phyloP scores from a whole-genome alignment of 768 basidiomycete genomes.

The Paxillus involutus region DNA sequence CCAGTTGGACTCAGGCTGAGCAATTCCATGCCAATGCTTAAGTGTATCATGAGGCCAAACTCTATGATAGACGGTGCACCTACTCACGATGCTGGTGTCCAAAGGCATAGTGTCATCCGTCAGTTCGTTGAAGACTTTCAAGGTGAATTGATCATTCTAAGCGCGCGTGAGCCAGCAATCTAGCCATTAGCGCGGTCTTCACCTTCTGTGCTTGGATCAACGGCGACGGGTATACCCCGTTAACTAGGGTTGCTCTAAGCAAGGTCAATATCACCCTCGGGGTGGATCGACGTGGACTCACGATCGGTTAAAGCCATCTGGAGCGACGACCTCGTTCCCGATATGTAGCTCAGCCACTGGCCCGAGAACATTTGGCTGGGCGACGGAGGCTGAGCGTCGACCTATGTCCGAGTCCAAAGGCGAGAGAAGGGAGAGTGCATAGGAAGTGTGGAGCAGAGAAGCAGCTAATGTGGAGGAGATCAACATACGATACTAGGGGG shows the following conservation, averaged over 20 bases:
- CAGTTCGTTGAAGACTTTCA: slow-evolving; percentile 47
- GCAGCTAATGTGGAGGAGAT: slow-evolving; percentile 5
- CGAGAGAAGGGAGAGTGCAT: neutral
- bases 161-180: neutral
- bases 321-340: slow-evolving; percentile 39
- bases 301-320: slow-evolving; percentile 49
- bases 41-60: slow-evolving; percentile 12
- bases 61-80: neutral
- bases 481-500: slow-evolving; percentile 1
- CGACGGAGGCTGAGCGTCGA: neutral
- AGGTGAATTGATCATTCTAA: slow-evolving; percentile 36
- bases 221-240: slow-evolving; percentile 46
- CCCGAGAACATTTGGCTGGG: slow-evolving; percentile 10
- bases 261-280: neutral
- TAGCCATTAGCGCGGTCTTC: neutral
- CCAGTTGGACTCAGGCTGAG: slow-evolving; percentile 29
- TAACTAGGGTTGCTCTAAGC: slow-evolving; percentile 41
- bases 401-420: neutral
- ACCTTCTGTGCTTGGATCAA: slow-evolving; percentile 42
- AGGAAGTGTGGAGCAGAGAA: slow-evolving; percentile 5
- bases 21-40: slow-evolving; percentile 35
- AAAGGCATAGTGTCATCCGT: slow-evolving; percentile 46
- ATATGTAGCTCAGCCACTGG: slow-evolving; percentile 30
- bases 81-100: slow-evolving; percentile 40
- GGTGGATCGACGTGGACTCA: slow-evolving; percentile 9